phyloP scores from a whole-genome alignment of 306 rosid genomes.

The Citrullus mucosospermus region DNA sequence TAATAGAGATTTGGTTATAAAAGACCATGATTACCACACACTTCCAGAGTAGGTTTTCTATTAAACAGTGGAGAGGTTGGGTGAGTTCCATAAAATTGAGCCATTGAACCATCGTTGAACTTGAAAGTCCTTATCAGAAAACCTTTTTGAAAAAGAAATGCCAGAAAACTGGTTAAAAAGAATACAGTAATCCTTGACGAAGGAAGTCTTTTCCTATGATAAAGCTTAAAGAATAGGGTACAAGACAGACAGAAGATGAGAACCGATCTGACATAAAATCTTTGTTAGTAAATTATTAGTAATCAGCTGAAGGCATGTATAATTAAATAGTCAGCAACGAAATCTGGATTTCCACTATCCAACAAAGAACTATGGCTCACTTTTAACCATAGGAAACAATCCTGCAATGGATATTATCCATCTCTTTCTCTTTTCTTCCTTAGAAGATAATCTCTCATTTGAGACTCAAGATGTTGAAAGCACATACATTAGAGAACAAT shows the following conservation, averaged over 20 bases:
- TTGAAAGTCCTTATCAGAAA: neutral
- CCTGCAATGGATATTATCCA: neutral
- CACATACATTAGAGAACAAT: neutral
- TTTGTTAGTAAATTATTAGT: neutral
- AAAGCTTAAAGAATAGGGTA: neutral
- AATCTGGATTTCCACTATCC: neutral
- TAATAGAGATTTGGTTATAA: neutral
- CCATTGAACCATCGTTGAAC: neutral
- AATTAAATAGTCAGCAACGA: neutral
- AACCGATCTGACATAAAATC: neutral
- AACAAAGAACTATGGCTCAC: neutral
- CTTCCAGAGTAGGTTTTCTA: neutral
- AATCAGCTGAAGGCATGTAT: neutral
- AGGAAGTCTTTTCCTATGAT: neutral
- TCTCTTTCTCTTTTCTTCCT: neutral
- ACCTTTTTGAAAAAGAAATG: neutral
- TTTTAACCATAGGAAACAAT: neutral
- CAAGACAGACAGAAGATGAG: neutral
- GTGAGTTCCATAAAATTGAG: neutral
- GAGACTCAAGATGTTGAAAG: neutral
- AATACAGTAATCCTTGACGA: neutral
- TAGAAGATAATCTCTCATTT: neutral
- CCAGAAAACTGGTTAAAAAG: neutral
- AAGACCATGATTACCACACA: neutral
- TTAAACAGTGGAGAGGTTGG: neutral